phyloP scores from a whole-genome alignment of 805 yeast species.

The Teunomyces gatunensis region DNA sequence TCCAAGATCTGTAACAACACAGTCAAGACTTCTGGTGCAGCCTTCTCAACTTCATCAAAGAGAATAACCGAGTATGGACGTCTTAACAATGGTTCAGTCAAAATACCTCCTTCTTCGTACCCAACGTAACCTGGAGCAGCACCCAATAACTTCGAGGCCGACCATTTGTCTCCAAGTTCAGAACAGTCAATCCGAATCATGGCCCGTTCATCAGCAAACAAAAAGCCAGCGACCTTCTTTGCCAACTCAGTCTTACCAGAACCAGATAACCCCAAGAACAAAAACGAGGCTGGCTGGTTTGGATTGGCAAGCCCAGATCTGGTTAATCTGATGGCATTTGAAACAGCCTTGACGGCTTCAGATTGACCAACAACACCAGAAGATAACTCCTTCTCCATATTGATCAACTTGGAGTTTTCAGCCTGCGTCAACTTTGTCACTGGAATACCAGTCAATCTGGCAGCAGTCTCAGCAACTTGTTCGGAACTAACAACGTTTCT shows the following conservation, averaged over 20 bases:
- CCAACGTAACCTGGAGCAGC: slow-evolving; percentile 97
- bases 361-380: slow-evolving; percentile 89
- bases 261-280: slow-evolving; percentile 93
- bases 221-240: slow-evolving; percentile 92
- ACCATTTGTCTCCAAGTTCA: slow-evolving; percentile 91
- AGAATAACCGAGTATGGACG: slow-evolving; percentile 94
- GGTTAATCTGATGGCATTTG: slow-evolving; percentile 89
- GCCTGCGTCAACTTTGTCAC: slow-evolving; percentile 93
- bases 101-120: slow-evolving; percentile 94
- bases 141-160: slow-evolving; percentile 91
- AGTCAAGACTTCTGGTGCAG: slow-evolving; percentile 96
- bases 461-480: slow-evolving; percentile 95
- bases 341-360: slow-evolving; percentile 93
- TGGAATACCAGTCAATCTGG: slow-evolving; percentile 95
- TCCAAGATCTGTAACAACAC: slow-evolving; percentile 88
- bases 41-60: slow-evolving; percentile 97
- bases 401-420: slow-evolving; percentile 88
- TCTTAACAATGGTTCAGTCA: slow-evolving; percentile 87
- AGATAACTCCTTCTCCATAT: slow-evolving; percentile 87
- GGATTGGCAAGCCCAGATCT: slow-evolving; percentile 97
- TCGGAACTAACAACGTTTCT: slow-evolving; percentile 87
- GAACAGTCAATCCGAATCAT: slow-evolving; percentile 98
- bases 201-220: slow-evolving; percentile 93
- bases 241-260: slow-evolving; percentile 99
- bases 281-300: slow-evolving; percentile 91